These are phyloP conservation scores for Fusarium pininemorale DNA, from an alignment of 2,329 filamentous ascomycete species.

Conservation along the genomic window DNA sequence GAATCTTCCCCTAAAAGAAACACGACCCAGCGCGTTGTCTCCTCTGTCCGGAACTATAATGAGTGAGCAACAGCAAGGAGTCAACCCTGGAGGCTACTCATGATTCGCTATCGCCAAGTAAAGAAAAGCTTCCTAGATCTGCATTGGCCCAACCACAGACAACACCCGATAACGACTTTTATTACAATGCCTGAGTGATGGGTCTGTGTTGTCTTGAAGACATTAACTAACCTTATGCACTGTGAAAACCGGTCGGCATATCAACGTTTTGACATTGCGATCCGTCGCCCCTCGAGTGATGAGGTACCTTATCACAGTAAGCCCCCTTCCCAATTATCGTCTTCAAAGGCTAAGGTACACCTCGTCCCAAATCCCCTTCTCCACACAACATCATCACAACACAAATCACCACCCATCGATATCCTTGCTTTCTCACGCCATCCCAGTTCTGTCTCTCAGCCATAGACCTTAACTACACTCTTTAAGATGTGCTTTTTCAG, in stretches of 20 bases:
- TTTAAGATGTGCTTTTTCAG: background rate
- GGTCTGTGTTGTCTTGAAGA: background rate
- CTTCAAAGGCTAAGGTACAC: too few species aligned
- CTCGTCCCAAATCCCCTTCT: too few species aligned
- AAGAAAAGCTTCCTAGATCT: background rate
- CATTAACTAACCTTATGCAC: background rate
- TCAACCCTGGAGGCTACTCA: too few species aligned
- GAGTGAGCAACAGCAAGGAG: too few species aligned
- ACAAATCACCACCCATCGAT: background rate
- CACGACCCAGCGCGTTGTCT: too few species aligned
- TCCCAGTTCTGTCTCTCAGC: too few species aligned
- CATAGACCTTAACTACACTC: background rate
- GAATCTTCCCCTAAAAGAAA: background rate
- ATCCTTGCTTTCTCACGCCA: background rate
- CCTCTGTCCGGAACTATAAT: too few species aligned
- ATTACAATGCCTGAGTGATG: background rate
- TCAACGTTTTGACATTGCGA: background rate
- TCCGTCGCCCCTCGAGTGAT: background rate
- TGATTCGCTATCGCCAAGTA: background rate
- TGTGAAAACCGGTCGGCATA: background rate
- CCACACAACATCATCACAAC: too few species aligned
- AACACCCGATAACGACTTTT: fast-evolving
- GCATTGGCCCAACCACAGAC: background rate
- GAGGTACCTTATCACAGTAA: background rate
- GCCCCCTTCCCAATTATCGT: background rate